These are phyloP conservation scores for Phytophthora cryptogea DNA, from an alignment of 352 stramenopile genomes.

Conservation along the genomic window DNA sequence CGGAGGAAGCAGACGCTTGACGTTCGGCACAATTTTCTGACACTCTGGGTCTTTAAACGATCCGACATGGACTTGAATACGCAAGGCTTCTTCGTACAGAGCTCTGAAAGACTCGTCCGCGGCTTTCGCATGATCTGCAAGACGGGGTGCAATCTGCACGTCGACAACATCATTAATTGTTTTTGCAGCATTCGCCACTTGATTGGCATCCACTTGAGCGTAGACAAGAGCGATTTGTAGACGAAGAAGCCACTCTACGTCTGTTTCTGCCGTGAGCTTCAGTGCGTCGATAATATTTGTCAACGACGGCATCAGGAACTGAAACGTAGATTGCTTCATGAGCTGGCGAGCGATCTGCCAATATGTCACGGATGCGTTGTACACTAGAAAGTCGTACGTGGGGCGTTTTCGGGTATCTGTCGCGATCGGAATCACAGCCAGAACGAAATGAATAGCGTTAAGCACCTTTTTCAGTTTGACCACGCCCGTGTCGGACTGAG, in stretches of 20 bases:
- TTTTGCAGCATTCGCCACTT: slow-evolving; percentile 58
- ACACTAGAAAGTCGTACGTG: slow-evolving; percentile 90
- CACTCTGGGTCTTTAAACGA: slow-evolving; percentile 80
- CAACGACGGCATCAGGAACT: slow-evolving; percentile 76
- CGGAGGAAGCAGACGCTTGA: slow-evolving; percentile 51
- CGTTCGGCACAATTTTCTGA: slow-evolving; percentile 68
- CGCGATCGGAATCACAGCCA: slow-evolving; percentile 77
- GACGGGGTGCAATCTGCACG: slow-evolving; percentile 50
- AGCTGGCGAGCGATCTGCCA: slow-evolving; percentile 85
- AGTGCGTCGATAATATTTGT: slow-evolving; percentile 70
- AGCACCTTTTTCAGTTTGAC: slow-evolving; percentile 54
- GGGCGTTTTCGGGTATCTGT: slow-evolving; percentile 58
- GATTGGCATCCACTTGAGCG: slow-evolving; percentile 71
- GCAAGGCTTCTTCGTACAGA: slow-evolving; percentile 71
- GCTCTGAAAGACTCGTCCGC: slow-evolving; percentile 28
- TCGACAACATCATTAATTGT: slow-evolving; percentile 72
- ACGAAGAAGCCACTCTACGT: slow-evolving; percentile 67
- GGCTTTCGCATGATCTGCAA: slow-evolving; percentile 33
- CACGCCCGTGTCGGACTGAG: slow-evolving; percentile 42
- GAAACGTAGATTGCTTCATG: slow-evolving; percentile 79
- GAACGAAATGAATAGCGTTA: slow-evolving; percentile 77
- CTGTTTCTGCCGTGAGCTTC: slow-evolving; percentile 65
- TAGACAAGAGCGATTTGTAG: slow-evolving; percentile 73
- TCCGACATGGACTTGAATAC: slow-evolving; percentile 70
- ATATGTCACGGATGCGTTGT: slow-evolving; percentile 90